These are phyloP conservation scores for Chloroidium sp. DNA, from an alignment of 163 green algal species.

Conservation along the genomic window DNA sequence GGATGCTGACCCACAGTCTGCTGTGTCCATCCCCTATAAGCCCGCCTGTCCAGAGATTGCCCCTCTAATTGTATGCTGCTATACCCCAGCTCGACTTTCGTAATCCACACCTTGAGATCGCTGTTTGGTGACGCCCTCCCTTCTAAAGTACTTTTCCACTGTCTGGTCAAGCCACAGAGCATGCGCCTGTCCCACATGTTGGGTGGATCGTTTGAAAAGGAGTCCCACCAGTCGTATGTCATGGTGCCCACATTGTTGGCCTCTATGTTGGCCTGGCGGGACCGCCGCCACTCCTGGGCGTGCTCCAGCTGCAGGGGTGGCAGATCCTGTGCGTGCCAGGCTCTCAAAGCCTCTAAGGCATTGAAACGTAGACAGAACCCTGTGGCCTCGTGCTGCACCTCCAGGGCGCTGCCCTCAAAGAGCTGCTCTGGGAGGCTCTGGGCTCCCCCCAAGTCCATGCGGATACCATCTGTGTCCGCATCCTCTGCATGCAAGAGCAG, in stretches of 20 bases:
- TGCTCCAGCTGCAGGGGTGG: conserved; percentile 51
- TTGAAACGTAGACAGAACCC: conserved; percentile 60
- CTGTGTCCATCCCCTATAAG: too few relatives aligned
- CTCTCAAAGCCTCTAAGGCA: conserved; percentile 61
- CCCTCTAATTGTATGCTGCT: not conserved
- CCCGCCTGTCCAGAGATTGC: not conserved
- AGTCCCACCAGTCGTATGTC: conserved; percentile 68
- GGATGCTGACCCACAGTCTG: too few relatives aligned
- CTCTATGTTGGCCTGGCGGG: conserved; percentile 53
- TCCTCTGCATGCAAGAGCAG: conserved; percentile 28
- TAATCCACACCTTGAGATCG: not conserved
- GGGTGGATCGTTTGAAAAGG: not conserved
- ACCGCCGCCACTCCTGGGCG: conserved; percentile 54
- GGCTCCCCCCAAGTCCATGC: conserved; percentile 10
- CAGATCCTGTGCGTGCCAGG: conserved; percentile 40
- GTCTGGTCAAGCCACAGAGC: not conserved
- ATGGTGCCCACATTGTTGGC: conserved; percentile 51
- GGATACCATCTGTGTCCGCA: conserved; percentile 41
- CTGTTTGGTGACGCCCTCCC: not conserved
- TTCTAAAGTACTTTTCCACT: not conserved
- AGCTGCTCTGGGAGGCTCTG: conserved; percentile 75
- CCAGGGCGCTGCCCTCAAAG: conserved; percentile 62
- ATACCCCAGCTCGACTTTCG: not conserved
- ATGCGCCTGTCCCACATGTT: not conserved
- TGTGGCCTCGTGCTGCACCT: conserved; percentile 54